These are phyloP conservation scores for Camillea tinctor DNA, from an alignment of 2,329 filamentous ascomycete species.

Conservation along the genomic window DNA sequence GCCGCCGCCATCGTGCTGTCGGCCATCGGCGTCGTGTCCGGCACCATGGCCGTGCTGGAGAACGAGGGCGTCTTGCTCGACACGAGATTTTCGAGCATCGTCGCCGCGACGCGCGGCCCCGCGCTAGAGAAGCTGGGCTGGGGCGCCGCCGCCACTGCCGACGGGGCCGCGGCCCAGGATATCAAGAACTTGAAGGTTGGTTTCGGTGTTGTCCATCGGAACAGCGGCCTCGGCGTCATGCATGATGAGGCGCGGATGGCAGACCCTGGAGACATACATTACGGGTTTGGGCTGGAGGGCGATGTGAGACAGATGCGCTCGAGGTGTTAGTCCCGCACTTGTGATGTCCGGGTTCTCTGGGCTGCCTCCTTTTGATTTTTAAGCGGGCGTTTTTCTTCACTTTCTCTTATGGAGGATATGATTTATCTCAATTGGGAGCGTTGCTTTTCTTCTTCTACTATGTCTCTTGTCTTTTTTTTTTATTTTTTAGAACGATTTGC, in stretches of 20 bases:
- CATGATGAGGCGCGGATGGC: constrained; percentile 15
- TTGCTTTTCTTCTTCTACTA: background rate
- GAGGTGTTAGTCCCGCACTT: background rate
- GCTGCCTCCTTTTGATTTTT: background rate
- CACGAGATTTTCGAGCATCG: constrained; percentile 39
- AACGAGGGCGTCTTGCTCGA: constrained; percentile 38
- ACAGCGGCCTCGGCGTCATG: constrained; percentile 14
- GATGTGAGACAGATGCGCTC: constrained; percentile 27
- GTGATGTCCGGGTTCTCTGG: background rate
- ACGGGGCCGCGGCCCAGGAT: constrained; percentile 17
- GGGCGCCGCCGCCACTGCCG: constrained; percentile 20
- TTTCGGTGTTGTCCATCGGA: constrained; percentile 25
- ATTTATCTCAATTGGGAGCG: background rate
- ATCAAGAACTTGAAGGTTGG: constrained; percentile 26
- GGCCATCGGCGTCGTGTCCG: constrained; percentile 30
- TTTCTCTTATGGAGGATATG: background rate
- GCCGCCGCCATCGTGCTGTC: constrained; percentile 32
- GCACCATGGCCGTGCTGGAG: constrained; percentile 35
- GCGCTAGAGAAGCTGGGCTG: constrained; percentile 38
- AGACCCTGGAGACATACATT: constrained; percentile 20
- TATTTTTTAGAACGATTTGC: background rate
- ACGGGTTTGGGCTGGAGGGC: constrained; percentile 33
- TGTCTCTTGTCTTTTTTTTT: background rate
- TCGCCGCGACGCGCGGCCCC: constrained; percentile 41
- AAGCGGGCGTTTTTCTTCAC: background rate